phyloP scores from a whole-genome alignment of 202 grass and related monocot species.

The Digitaria exilis region DNA sequence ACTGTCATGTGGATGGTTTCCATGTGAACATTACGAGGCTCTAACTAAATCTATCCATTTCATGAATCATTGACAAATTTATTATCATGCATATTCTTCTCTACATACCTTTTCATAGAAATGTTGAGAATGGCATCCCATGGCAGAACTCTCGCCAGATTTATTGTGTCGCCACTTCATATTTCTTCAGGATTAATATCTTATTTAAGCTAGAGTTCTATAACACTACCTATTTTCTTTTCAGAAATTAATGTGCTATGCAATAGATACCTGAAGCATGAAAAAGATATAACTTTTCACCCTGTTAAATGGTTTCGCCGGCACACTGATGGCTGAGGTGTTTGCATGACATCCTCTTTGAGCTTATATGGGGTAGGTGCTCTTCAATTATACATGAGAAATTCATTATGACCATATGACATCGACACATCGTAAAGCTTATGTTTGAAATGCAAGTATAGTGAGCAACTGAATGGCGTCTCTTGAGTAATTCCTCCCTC shows the following conservation, averaged over 20 bases:
- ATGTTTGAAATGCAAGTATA: slow-evolving; percentile 3
- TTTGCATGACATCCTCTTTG: slow-evolving; percentile 32
- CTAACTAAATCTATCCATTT: not conserved
- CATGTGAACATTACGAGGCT: not conserved
- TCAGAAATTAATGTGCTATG: slow-evolving; percentile 19
- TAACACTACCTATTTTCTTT: slow-evolving; percentile 1
- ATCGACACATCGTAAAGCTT: not conserved
- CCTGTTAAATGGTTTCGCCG: slow-evolving; percentile 1
- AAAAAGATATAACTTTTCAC: slow-evolving; percentile 5
- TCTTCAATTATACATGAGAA: slow-evolving; percentile 16
- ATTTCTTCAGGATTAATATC: not conserved
- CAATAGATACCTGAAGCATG: slow-evolving; percentile 7
- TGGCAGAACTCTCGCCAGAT: not conserved
- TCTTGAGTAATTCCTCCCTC: slow-evolving; percentile 19
- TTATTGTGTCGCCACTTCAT: slow-evolving; percentile 19
- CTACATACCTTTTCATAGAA: not conserved
- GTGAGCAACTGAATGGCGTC: not conserved
- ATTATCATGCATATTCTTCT: not conserved
- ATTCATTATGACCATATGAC: not conserved
- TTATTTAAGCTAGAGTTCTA: slow-evolving; percentile 19
- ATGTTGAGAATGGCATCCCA: slow-evolving; percentile 1
- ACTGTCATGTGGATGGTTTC: not conserved
- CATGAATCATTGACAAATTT: not conserved
- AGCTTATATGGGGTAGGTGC: slow-evolving; percentile 75
- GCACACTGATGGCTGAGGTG: slow-evolving; percentile 37